A percentile compares a stretch with the other conserved stretches of the same genome.
Conservation (phyloP, 1,139 yeast genomes). For the Suhomyces ambrosiae region DNA sequence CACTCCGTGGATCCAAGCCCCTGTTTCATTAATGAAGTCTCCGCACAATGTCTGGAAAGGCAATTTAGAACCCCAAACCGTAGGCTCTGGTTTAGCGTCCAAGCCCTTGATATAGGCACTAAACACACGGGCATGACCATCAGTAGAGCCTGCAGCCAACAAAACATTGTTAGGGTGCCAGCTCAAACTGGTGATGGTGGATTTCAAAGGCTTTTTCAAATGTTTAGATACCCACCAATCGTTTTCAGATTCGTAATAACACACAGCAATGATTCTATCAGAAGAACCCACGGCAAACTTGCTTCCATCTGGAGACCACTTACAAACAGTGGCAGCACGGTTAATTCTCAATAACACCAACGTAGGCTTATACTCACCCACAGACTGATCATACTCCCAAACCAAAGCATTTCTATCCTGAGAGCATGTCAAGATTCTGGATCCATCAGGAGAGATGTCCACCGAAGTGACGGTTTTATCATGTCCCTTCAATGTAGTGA, state of each 20-base stretch:
- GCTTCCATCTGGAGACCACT: conserved; percentile 90
- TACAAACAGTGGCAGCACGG: conserved; percentile 90
- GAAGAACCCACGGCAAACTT: conserved; percentile 98
- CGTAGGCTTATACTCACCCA: conserved; percentile 73
- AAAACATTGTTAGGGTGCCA: conserved; percentile 97
- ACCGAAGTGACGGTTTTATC: conserved; percentile 95
- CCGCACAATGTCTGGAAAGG: conserved; percentile 95
- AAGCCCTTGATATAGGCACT: conserved; percentile 91
- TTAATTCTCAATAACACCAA: conserved; percentile 88
- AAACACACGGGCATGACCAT: conserved; percentile 91
- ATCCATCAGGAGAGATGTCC: conserved; percentile 84
- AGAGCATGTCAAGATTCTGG: conserved; percentile 89
- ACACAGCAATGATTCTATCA: conserved; percentile 90
- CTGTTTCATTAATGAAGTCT: conserved; percentile 73
- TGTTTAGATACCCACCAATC: conserved; percentile 99
- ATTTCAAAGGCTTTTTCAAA: conserved; percentile 87
- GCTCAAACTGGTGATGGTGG: conserved; percentile 79
- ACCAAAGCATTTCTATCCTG: conserved; percentile 98
- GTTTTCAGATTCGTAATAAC: conserved; percentile 93
- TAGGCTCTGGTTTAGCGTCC: conserved; percentile 78
- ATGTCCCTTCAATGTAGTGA: conserved; percentile 75
- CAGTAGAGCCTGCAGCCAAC: conserved; percentile 90
- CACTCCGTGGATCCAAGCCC: conserved; percentile 93
- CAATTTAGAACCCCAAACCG: conserved; percentile 92
- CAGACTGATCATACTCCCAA: conserved; percentile 68